Percentiles rank a stretch among this genome's conserved stretches.
phyloP scores from a whole-genome alignment of 2,329 filamentous ascomycete species.

The Colletotrichum orbiculare region DNA sequence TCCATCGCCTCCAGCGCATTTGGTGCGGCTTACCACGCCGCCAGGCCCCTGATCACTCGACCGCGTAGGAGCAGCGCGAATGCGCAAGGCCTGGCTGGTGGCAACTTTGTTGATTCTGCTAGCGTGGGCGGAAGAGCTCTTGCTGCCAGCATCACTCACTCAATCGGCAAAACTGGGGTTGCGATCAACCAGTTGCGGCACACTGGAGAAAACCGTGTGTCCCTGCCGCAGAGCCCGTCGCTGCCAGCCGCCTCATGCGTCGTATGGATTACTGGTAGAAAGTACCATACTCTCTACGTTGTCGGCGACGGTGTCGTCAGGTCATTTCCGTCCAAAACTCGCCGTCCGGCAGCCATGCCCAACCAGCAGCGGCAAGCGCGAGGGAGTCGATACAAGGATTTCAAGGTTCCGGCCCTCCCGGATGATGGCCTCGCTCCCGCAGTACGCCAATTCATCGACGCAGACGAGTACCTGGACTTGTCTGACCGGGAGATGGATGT shows the following conservation, averaged over 20 bases:
- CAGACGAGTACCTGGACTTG: conserved; percentile 66
- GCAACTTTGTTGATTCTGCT: conserved; percentile 67
- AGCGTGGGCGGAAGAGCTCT: conserved; percentile 79
- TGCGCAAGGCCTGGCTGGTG: conserved; percentile 49
- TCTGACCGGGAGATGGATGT: conserved; percentile 64
- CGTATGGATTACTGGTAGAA: conserved; percentile 72
- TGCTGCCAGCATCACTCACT: conserved; percentile 79
- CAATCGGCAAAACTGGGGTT: conserved; percentile 78
- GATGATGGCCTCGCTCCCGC: conserved; percentile 68
- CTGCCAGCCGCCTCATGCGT: conserved; percentile 70
- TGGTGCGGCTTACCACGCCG: conserved; percentile 76
- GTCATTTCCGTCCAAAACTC: conserved; percentile 70
- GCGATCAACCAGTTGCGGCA: conserved; percentile 78
- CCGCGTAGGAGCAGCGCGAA: conserved; percentile 64
- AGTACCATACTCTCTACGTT: conserved; percentile 71
- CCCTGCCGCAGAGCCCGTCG: conserved; percentile 68
- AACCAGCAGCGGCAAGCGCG: conserved; percentile 64
- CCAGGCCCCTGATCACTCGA: conserved; percentile 68
- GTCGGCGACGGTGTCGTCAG: conserved; percentile 74
- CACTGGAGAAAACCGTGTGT: conserved; percentile 79
- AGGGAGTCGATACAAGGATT: conserved; percentile 71
- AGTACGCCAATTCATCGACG: conserved; percentile 66
- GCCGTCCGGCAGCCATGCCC: conserved; percentile 64
- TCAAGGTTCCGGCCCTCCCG: conserved; percentile 72
- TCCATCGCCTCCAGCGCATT: conserved; percentile 78